phyloP scores from a whole-genome alignment of 2,329 filamentous ascomycete genomes.

The Pezicula rhizophila region DNA sequence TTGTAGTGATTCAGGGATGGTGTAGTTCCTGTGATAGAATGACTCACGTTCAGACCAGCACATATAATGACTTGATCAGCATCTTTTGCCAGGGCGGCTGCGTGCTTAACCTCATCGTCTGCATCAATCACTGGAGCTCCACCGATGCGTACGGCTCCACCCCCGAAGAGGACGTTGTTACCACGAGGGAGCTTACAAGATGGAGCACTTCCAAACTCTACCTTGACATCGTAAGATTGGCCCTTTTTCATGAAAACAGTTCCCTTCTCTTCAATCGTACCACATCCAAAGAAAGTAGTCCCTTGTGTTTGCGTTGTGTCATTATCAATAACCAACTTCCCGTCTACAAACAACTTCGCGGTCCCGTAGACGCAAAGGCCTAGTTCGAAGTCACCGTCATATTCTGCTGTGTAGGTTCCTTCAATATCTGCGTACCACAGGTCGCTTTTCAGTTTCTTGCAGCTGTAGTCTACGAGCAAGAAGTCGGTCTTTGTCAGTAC shows the following conservation, averaged over 20 bases:
- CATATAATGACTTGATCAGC: constrained; percentile 75
- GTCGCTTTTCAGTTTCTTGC: constrained; percentile 26
- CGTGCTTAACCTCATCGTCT: constrained; percentile 55
- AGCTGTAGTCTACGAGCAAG: constrained; percentile 45
- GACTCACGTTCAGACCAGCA: constrained; percentile 60
- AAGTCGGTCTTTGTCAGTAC: constrained; percentile 36
- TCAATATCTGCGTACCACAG: constrained; percentile 36
- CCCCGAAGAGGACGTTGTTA: constrained; percentile 43
- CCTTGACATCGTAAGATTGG: constrained; percentile 25
- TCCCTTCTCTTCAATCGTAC: constrained; percentile 28
- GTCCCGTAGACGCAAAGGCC: constrained; percentile 28
- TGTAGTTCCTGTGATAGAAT: neutral
- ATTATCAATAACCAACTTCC: constrained; percentile 30
- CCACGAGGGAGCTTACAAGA: constrained; percentile 48
- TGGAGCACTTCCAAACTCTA: constrained; percentile 48
- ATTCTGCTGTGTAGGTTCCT: constrained; percentile 24
- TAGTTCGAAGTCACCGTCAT: constrained; percentile 26
- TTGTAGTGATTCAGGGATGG: too few relatives aligned
- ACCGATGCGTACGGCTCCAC: constrained; percentile 57
- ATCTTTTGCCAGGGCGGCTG: constrained; percentile 59
- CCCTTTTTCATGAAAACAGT: constrained; percentile 23
- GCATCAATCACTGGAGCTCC: constrained; percentile 52
- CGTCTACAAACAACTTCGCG: constrained; percentile 31
- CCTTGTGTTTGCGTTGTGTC: constrained; percentile 26
- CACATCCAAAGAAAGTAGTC: constrained; percentile 26